Conservation (phyloP, 768 basidiomycete species). For the Albatrellus ellisii region DNA sequence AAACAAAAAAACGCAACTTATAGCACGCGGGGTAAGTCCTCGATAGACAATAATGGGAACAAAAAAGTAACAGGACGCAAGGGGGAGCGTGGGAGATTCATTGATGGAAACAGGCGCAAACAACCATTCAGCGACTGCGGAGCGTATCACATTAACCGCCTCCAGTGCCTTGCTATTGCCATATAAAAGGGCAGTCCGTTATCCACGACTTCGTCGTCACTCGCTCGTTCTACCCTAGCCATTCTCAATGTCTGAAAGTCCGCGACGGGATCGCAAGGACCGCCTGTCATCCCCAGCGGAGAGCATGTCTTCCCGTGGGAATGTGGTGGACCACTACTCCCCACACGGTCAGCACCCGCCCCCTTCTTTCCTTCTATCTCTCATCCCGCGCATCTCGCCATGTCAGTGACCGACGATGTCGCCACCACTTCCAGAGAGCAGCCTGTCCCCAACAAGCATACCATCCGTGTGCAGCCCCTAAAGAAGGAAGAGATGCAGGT, state of each 20-base stretch:
- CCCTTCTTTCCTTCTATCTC: conserved; percentile 1
- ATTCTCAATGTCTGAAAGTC: not conserved
- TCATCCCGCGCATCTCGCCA: conserved; percentile 8
- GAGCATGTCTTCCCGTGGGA: conserved; percentile 6
- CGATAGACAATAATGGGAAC: too few species aligned
- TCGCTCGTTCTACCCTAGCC: too few species aligned
- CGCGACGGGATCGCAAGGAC: conserved; percentile 9
- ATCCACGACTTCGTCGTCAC: too few species aligned
- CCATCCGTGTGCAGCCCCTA: conserved; percentile 78
- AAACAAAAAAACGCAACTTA: too few species aligned
- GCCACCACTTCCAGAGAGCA: not conserved
- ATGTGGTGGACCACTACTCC: conserved; percentile 14
- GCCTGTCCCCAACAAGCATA: conserved; percentile 17
- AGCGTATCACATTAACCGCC: too few species aligned
- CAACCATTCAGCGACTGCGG: too few species aligned
- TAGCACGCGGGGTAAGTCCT: too few species aligned
- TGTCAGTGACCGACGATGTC: conserved; percentile 51
- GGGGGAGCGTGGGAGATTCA: too few species aligned
- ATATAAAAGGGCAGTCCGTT: too few species aligned
- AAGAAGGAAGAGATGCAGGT: conserved; percentile 85
- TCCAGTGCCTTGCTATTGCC: too few species aligned
- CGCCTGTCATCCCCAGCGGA: conserved; percentile 3
- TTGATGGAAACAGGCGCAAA: too few species aligned
- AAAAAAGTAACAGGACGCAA: too few species aligned
- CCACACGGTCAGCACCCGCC: conserved; percentile 9